Evolutionary conservation across 306 rosid genomes (phyloP).

Genomic region (Pachyrhizus erosus): DNA sequence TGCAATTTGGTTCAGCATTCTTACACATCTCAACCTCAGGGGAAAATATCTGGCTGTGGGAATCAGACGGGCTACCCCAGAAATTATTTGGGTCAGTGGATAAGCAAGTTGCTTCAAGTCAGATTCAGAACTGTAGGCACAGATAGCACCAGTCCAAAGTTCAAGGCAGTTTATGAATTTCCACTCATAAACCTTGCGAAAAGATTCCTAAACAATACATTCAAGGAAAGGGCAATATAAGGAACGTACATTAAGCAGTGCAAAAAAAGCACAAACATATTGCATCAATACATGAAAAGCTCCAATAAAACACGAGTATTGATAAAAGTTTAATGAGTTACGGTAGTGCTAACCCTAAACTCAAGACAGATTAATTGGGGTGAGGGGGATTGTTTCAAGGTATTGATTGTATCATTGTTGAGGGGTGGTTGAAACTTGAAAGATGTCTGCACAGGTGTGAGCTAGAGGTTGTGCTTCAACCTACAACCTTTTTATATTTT

Average conservation of each 20-base stretch:
- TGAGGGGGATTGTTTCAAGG: neutral
- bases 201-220: slow-evolving; percentile 77
- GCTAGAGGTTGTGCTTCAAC: slow-evolving; percentile 6
- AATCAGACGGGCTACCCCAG: slow-evolving; percentile 88
- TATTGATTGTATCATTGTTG: neutral
- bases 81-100: slow-evolving; percentile 86
- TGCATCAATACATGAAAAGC: slow-evolving; percentile 11
- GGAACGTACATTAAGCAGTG: slow-evolving; percentile 25
- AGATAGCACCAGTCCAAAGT: slow-evolving; percentile 87
- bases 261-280: slow-evolving; percentile 25
- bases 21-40: slow-evolving; percentile 81
- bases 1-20: slow-evolving; percentile 84
- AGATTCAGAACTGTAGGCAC: slow-evolving; percentile 74
- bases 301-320: slow-evolving; percentile 3
- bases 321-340: slow-evolving; percentile 20
- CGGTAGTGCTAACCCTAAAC: neutral
- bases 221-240: slow-evolving; percentile 26
- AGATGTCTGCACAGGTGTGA: slow-evolving; percentile 2
- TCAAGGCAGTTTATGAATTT: slow-evolving; percentile 92
- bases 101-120: slow-evolving; percentile 90
- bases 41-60: slow-evolving; percentile 92
- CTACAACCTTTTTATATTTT: slow-evolving; percentile 17
- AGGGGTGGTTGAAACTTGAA: neutral
- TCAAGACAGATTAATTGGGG: neutral
- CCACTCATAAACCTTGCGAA: slow-evolving; percentile 94